phyloP scores from a whole-genome alignment of 2,329 filamentous ascomycete species.

The Colletotrichum spaethianum region DNA sequence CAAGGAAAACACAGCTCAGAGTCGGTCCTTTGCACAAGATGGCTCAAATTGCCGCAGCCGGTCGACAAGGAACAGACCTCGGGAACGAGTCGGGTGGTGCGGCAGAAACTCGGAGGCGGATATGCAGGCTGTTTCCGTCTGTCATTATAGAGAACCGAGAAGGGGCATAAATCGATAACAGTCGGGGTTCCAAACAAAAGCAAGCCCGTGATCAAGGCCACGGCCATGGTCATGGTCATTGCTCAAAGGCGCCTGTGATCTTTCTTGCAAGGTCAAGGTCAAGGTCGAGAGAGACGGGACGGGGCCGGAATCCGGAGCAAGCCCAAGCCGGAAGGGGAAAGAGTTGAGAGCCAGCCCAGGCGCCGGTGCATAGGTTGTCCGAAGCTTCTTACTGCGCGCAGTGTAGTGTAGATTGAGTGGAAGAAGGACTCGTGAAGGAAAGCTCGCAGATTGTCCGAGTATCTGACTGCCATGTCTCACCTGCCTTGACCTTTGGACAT shows the following conservation, averaged over 20 bases:
- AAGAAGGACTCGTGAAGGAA: background rate
- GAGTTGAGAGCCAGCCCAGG: background rate
- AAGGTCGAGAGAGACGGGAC: conserved; percentile 6
- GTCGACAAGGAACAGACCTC: conserved; percentile 22
- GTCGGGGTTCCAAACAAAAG: conserved; percentile 2
- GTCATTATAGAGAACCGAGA: background rate
- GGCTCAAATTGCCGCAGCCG: conserved; percentile 16
- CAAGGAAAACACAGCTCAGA: conserved; percentile 23
- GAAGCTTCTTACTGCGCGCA: background rate
- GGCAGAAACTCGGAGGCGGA: background rate
- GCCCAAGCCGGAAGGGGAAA: background rate
- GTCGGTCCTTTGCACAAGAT: conserved; percentile 30
- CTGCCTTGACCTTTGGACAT: background rate
- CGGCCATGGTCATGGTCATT: background rate
- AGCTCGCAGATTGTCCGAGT: background rate
- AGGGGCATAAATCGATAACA: conserved; percentile 1
- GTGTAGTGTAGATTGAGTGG: background rate
- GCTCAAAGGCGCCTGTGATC: background rate
- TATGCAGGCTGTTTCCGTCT: background rate
- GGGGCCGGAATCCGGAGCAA: conserved; percentile 9
- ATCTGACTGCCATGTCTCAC: background rate
- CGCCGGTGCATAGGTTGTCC: background rate
- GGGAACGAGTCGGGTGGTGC: conserved; percentile 14
- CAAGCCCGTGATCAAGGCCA: background rate
- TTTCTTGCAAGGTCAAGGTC: conserved; percentile 18